Conservation (phyloP, 208 protist species). For the Leishmania lainsoni region DNA sequence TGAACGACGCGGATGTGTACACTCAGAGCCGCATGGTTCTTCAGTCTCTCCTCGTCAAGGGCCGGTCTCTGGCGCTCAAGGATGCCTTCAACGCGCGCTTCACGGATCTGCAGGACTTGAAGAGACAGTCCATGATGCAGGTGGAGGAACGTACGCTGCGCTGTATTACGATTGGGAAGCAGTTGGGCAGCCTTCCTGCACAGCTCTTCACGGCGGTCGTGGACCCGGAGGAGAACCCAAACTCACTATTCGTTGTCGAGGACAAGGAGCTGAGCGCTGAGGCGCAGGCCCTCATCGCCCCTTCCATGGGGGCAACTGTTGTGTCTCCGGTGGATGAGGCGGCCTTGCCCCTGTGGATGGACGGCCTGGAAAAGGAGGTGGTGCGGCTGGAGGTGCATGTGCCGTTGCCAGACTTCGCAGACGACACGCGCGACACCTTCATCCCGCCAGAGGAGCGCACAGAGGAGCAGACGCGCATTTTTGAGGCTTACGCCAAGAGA, state of each 20-base stretch:
- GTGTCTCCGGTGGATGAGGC: slow-evolving; percentile 47
- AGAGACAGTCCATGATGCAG: slow-evolving; percentile 49
- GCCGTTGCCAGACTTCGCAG: slow-evolving; percentile 68
- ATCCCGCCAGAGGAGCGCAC: slow-evolving; percentile 81
- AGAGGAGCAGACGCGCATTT: slow-evolving; percentile 72
- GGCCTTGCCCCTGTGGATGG: slow-evolving; percentile 90
- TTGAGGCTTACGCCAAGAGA: slow-evolving; percentile 82
- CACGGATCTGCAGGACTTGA: slow-evolving; percentile 55
- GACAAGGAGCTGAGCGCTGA: slow-evolving; percentile 78
- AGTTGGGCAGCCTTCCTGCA: slow-evolving; percentile 55
- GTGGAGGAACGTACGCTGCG: slow-evolving; percentile 76
- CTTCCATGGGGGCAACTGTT: slow-evolving; percentile 31
- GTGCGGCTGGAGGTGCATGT: slow-evolving; percentile 66
- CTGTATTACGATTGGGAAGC: slow-evolving; percentile 73
- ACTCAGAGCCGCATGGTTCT: slow-evolving; percentile 60
- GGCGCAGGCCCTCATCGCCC: slow-evolving; percentile 51
- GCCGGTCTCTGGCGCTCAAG: slow-evolving; percentile 54
- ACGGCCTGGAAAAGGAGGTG: slow-evolving; percentile 88
- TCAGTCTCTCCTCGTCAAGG: slow-evolving; percentile 70
- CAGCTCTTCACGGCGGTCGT: slow-evolving; percentile 52
- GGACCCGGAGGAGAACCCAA: slow-evolving; percentile 67
- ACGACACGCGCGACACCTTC: slow-evolving; percentile 72
- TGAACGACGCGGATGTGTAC: slow-evolving; percentile 61
- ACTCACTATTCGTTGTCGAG: slow-evolving; percentile 67
- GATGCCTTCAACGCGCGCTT: slow-evolving; percentile 70